These are phyloP conservation scores for Cystofilobasidium capitatum DNA, from an alignment of 768 basidiomycete genomes.

Conservation along the genomic window DNA sequence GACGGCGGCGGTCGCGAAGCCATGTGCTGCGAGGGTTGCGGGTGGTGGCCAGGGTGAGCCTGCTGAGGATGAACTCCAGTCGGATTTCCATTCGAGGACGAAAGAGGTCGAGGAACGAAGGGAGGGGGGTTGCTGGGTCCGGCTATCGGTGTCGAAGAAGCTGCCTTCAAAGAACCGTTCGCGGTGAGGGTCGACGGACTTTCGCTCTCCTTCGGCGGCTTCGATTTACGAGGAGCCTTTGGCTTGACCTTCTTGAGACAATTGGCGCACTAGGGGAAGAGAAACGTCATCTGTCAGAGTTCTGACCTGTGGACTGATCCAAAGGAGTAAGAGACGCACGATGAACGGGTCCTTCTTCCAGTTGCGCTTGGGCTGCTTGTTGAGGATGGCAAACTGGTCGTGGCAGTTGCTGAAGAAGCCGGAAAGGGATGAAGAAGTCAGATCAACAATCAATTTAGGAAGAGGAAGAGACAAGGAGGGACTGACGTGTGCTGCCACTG, in stretches of 20 bases:
- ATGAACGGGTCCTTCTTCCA: conserved; percentile 77
- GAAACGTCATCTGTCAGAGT: neutral
- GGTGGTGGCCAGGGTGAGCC: neutral
- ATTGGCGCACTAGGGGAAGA: neutral
- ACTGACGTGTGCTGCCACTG: conserved; percentile 1
- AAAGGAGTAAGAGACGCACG: neutral
- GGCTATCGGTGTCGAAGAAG: neutral
- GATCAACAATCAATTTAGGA: no score
- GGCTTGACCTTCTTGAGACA: conserved; percentile 3
- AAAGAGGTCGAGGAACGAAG: no score
- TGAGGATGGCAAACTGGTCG: conserved; percentile 56
- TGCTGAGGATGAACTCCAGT: neutral
- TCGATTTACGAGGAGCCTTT: neutral
- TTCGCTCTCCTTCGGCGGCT: neutral
- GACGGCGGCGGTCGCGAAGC: neutral
- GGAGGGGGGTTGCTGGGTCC: neutral
- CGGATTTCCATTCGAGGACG: neutral
- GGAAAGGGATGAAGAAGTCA: no score
- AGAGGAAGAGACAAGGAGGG: no score
- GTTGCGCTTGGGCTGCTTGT: conserved; percentile 59
- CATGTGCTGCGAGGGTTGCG: neutral
- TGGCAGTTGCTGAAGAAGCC: conserved; percentile 58
- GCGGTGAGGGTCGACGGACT: neutral
- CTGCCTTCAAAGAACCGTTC: neutral
- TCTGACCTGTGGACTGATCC: no score